Conservation (phyloP, 2,329 filamentous ascomycete species). For the Dothistroma pini region DNA sequence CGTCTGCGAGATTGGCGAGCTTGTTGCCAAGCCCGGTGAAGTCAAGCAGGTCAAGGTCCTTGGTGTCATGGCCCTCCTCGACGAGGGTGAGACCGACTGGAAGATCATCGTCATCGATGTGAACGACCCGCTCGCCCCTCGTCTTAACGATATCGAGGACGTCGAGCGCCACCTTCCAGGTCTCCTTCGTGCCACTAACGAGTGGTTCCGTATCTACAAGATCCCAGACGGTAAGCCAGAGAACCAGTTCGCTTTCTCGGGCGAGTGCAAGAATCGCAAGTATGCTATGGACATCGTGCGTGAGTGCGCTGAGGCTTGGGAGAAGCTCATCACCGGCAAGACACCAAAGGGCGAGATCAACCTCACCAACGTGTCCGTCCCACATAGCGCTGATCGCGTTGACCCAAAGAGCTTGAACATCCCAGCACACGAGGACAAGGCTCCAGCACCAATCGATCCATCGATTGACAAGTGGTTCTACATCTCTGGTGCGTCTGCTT, state of each 20-base stretch:
- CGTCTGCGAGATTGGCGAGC: slow-evolving; percentile 98
- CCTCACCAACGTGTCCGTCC: slow-evolving; percentile 74
- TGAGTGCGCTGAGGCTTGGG: slow-evolving; percentile 96
- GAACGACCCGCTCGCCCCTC: slow-evolving; percentile 92
- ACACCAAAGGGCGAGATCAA: slow-evolving; percentile 71
- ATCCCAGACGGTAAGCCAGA: slow-evolving; percentile 99
- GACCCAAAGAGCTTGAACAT: slow-evolving; percentile 69
- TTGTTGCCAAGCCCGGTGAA: slow-evolving; percentile 92
- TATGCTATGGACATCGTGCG: slow-evolving; percentile 94
- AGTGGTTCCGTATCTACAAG: slow-evolving; percentile 99
- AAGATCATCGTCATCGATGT: slow-evolving; percentile 99
- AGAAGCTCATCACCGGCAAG: slow-evolving; percentile 91
- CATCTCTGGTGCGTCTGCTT: slow-evolving; percentile 80
- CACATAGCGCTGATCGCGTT: slow-evolving; percentile 69
- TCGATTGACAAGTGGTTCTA: slow-evolving; percentile 99
- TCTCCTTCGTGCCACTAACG: slow-evolving; percentile 94
- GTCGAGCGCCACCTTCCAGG: slow-evolving; percentile 97
- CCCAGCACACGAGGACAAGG: slow-evolving; percentile 72
- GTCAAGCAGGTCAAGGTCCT: slow-evolving; percentile 99
- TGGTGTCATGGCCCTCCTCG: slow-evolving; percentile 97
- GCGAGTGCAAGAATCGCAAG: slow-evolving; percentile 99
- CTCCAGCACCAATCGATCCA: slow-evolving; percentile 84
- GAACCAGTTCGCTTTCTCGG: slow-evolving; percentile 99
- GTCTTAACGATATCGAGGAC: slow-evolving; percentile 98
- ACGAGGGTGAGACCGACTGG: slow-evolving; percentile 99